Percentiles rank a stretch among this genome's conserved stretches.
phyloP scores from a whole-genome alignment of 345 rosid species.

The Eucalyptus curtisii region DNA sequence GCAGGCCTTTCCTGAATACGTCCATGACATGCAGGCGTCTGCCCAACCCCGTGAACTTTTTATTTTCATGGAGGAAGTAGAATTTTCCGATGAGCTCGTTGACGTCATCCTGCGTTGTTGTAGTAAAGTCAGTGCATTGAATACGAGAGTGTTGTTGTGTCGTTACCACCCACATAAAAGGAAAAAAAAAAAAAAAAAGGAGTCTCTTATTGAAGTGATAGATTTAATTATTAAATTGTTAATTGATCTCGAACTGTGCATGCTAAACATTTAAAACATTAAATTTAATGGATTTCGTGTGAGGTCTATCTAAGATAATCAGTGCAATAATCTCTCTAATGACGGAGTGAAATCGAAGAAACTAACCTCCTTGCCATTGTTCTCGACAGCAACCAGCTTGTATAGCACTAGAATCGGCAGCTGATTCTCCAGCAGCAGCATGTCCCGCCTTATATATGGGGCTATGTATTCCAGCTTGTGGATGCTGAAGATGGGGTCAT shows the following conservation, averaged over 20 bases:
- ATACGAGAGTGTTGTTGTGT: not conserved
- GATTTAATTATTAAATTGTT: not conserved
- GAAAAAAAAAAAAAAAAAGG: not conserved
- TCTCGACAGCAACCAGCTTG: not conserved
- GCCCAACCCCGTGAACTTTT: not conserved
- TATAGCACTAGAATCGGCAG: not conserved
- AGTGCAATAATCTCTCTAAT: not conserved
- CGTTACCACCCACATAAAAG: not conserved
- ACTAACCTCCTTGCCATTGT: not conserved
- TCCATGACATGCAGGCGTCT: not conserved
- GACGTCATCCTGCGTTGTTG: not conserved
- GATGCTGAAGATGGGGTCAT: conserved; percentile 32
- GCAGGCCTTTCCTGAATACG: not conserved
- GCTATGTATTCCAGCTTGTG: conserved; percentile 18
- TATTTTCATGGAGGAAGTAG: not conserved
- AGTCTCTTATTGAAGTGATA: not conserved
- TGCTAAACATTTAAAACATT: not conserved
- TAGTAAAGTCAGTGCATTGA: not conserved
- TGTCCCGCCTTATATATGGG: conserved; percentile 5
- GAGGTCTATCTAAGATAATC: not conserved
- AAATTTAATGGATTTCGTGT: not conserved
- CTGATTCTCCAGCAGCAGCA: not conserved
- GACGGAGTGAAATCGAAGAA: not conserved
- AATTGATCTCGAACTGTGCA: not conserved
- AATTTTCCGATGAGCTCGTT: not conserved